Percentiles rank a stretch among this genome's conserved stretches.
These are phyloP conservation scores for Cornus controversa DNA, from an alignment of 148 eudicot species.

Conservation along the genomic window DNA sequence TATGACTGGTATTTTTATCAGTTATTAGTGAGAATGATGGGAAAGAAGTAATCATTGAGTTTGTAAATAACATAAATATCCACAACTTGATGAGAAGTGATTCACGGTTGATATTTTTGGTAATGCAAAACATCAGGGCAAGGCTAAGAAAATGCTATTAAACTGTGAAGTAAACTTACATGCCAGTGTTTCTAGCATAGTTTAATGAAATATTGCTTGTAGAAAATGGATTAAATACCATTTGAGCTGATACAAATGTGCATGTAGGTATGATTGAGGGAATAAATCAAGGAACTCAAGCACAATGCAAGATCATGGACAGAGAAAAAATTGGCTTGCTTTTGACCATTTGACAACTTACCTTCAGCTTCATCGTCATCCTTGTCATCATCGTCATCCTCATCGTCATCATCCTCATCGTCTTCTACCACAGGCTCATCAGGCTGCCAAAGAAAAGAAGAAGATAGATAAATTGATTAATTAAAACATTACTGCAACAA, in stretches of 20 bases:
- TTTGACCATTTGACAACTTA: constrained; percentile 13
- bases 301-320: neutral
- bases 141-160: no score
- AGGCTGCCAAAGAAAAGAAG: constrained; percentile 26
- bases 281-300: neutral
- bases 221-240: neutral
- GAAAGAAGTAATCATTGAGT: no score
- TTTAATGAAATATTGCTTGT: neutral
- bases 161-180: no score
- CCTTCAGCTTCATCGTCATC: constrained; percentile 63
- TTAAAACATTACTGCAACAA: neutral
- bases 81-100: no score
- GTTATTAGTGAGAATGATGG: no score
- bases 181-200: neutral
- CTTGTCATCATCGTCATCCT: constrained; percentile 62
- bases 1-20: no score
- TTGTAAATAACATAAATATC: no score
- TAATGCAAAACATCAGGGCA: no score
- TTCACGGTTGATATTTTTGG: no score
- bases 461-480: neutral
- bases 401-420: constrained; percentile 68
- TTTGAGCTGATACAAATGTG: neutral
- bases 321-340: neutral
- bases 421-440: constrained; percentile 81
- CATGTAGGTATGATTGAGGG: neutral